Evolutionary conservation across 2,329 filamentous ascomycete genomes (phyloP).

Genomic region (Escovopsis sp.): DNA sequence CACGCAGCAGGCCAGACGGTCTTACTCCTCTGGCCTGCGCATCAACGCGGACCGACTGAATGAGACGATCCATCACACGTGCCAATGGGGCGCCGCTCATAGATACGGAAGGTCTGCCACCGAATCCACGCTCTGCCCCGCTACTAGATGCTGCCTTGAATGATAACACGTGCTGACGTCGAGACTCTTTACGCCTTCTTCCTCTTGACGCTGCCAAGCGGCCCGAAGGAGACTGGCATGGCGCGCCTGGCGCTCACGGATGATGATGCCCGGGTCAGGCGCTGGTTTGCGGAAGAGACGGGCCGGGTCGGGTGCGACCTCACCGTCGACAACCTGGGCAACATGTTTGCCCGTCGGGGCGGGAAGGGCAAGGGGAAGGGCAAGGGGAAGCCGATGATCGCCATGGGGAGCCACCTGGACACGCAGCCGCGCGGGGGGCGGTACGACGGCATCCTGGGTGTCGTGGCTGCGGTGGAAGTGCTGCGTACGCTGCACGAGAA

Average conservation of each 20-base stretch:
- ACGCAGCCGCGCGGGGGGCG: constrained; percentile 50
- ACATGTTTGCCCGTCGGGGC: constrained; percentile 57
- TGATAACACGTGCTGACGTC: too few relatives aligned
- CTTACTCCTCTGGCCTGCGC: constrained; percentile 8
- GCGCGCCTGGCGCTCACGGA: constrained; percentile 61
- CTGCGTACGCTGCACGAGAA: constrained; percentile 50
- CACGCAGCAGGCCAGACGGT: not conserved
- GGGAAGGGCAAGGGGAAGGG: constrained; percentile 44
- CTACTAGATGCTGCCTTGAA: not conserved
- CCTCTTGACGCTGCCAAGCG: constrained; percentile 6
- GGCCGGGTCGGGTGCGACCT: constrained; percentile 50
- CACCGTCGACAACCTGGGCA: constrained; percentile 64
- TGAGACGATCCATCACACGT: constrained; percentile 18
- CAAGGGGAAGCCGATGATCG: constrained; percentile 45
- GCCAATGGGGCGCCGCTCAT: constrained; percentile 19
- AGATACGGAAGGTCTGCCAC: constrained; percentile 15
- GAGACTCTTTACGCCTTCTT: too few relatives aligned
- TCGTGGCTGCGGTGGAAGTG: constrained; percentile 59
- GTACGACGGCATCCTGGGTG: constrained; percentile 65
- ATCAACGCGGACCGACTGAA: constrained; percentile 16
- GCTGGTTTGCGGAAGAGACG: constrained; percentile 61
- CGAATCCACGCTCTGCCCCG: too few relatives aligned
- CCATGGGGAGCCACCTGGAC: constrained; percentile 54
- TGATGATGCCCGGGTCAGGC: constrained; percentile 56
- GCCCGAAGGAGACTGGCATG: constrained; percentile 56